Percentiles rank a stretch among this genome's conserved stretches.
These are phyloP conservation scores for Dactylellina sp. DNA, from an alignment of 2,329 filamentous ascomycete species.

Conservation along the genomic window DNA sequence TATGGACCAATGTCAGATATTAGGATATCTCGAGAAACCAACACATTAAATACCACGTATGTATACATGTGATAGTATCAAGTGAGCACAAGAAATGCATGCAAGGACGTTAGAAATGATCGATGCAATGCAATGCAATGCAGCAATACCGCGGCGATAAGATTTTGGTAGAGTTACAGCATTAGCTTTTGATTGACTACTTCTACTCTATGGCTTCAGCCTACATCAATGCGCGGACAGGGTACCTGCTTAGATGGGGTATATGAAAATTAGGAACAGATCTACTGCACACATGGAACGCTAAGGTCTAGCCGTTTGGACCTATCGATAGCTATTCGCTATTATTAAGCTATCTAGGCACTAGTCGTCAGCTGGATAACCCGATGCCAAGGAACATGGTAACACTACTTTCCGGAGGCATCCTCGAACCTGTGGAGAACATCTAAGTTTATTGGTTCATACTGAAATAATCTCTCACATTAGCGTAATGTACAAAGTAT, in stretches of 20 bases:
- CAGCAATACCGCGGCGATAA: background rate
- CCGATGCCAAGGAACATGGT: conserved; percentile 32
- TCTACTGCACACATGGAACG: conserved; percentile 28
- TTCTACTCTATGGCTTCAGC: conserved; percentile 23
- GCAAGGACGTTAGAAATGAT: conserved; percentile 7
- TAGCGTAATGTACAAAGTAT: conserved; percentile 1
- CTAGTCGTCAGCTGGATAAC: conserved; percentile 20
- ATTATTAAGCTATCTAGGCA: conserved; percentile 34
- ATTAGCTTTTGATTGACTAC: conserved; percentile 44
- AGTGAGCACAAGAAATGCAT: conserved; percentile 2
- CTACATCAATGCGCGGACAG: conserved; percentile 14
- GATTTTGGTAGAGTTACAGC: background rate
- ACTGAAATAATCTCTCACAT: conserved; percentile 24
- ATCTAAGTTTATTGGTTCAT: conserved; percentile 4
- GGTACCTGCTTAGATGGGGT: conserved; percentile 36
- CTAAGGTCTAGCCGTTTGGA: conserved; percentile 22
- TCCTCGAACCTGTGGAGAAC: conserved; percentile 5
- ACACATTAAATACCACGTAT: conserved; percentile 49
- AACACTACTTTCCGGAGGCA: conserved; percentile 7
- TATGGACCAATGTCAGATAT: too few relatives aligned
- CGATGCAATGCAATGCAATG: conserved; percentile 23
- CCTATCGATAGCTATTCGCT: conserved; percentile 35
- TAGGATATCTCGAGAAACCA: conserved; percentile 10
- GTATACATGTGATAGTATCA: background rate
- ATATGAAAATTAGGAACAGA: conserved; percentile 26